Percentiles rank a stretch among this genome's conserved stretches.
Conservation (phyloP, 2,329 filamentous ascomycete genomes). For the Ceratocystis diversiconidia region DNA sequence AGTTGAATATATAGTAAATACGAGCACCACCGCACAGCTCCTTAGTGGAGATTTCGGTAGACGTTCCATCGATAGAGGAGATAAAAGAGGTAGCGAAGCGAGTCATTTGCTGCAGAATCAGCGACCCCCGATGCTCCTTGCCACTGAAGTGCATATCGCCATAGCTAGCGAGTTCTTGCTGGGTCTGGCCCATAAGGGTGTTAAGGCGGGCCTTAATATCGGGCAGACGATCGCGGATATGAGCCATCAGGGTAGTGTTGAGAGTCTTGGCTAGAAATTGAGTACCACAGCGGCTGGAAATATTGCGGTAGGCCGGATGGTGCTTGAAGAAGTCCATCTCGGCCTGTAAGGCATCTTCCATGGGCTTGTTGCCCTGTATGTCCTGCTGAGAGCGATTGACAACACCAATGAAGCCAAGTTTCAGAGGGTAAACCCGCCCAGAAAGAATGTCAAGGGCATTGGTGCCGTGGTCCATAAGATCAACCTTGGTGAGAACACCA, state of each 20-base stretch:
- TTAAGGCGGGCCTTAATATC: constrained; percentile 98
- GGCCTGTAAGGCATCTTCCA: constrained; percentile 76
- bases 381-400: constrained; percentile 98
- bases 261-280: constrained; percentile 88
- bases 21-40: constrained; percentile 87
- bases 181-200: constrained; percentile 98
- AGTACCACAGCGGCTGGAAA: constrained; percentile 83
- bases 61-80: constrained; percentile 95
- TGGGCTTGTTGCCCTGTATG: constrained; percentile 89
- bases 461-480: constrained; percentile 97
- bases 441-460: constrained; percentile 97
- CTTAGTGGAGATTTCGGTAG: constrained; percentile 96
- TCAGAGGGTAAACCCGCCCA: constrained; percentile 87
- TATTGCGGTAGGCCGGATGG: constrained; percentile 93
- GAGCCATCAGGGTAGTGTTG: constrained; percentile 87
- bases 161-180: constrained; percentile 95
- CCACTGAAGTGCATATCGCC: constrained; percentile 96
- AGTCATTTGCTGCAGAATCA: constrained; percentile 95
- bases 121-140: constrained; percentile 86
- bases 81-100: constrained; percentile 96
- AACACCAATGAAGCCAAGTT: constrained; percentile 93
- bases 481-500: constrained; percentile 90
- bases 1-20: constrained; percentile 99
- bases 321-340: constrained; percentile 94
- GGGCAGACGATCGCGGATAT: constrained; percentile 87